Base-by-base conservation (phyloP, 108 stramenopile genomes). In the Bacterosira constricta region DNA sequence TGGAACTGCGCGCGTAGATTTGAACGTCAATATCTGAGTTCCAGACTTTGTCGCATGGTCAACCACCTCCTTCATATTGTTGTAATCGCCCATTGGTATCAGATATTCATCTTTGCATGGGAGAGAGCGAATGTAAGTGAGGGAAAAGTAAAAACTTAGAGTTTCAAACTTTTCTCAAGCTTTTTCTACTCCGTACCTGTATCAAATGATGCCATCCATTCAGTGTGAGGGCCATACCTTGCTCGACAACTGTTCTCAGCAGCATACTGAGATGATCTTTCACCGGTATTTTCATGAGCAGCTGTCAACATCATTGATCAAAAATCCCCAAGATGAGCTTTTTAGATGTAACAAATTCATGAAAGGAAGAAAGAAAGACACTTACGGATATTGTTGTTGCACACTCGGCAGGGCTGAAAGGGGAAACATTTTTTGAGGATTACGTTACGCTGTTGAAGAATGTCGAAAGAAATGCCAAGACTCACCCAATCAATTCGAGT, bases 151-250 rank as follows among this genome's bases (percentile, higher is more conserved):
- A n/a, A n/a, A n/a, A n/a, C n/a, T n/a, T n/a, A n/a, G n/a, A n/a
- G n/a, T n/a, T n/a, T n/a, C n/a, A n/a, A n/a, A n/a, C n/a, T n/a
- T n/a, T n/a, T n/a, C n/a, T n/a, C n/a, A n/a, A n/a, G n/a, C n/a
- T n/a, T n/a, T n/a, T n/a, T n/a, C n/a, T 29, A 29, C 17, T 30
- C 17, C 45, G 26, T 41, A 61, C 67, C 66, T 37, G 85, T 81
- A 45, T 92, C 91, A 26, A 92, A 63, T 39, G 83, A 73, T 20
- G 88, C 79, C 65, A 92, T 81, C 91, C 91, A 92, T 75, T 92
- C 87, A 29, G 86, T 81, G 31, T 81, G 68, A 25, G 85, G 83
- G 38, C 82, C 91, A 45, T 89, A 89, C 17, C 91, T 75, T 27
- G 75, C 82, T 30, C 88, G 77, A 73, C 91, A 92, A 36, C 73